Base-by-base conservation (phyloP, 2,329 filamentous ascomycete species). In the Aspergillus sp. region DNA sequence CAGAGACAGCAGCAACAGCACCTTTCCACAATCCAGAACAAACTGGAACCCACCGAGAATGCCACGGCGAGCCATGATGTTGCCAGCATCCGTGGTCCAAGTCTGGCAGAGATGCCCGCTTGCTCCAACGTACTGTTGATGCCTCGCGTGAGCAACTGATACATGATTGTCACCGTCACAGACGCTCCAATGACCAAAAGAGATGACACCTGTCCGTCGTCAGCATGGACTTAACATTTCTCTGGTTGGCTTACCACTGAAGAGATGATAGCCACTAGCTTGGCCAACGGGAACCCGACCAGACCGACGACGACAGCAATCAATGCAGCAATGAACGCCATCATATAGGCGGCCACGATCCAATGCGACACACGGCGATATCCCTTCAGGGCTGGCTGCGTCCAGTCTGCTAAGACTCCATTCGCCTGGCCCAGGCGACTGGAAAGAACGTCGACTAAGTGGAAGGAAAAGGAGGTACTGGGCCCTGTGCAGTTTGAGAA, bases 11-110 rank as follows among this genome's bases (percentile, higher is more conserved):
- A 56, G 17, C 33, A 56, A 56, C 44, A 56, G 53, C 44, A 56
- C 44, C 53, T 56, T 56, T 56, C 53, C 53, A 56, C 23, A 43
- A 56, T 23, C 44, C 27, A 51, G 21, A 56, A 51, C 40, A 56
- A 51, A 56, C 46, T 45, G 17, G 54, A 44, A 35, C 46, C 46
- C 15, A 46, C 46, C 21, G 31, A 56, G 46, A 56, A 56, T 12
- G 39, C 54, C 46, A 45, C 47, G 12, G 46, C 54, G 39, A 56
- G 54, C 54, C 54, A 56, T 45, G 54, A 43, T 51, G 47, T 45
- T 27, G 54, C 54, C 47, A 56, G 37, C 17, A 56, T 51, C 46
- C 47, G 31, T 56, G 47, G 39, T 44, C 54, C 31, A 51, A 56
- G 54, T 39, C 47, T 51, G 39, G 54, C 35, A 45, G 46, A 51